A percentile compares a stretch with the other conserved stretches of the same genome.
phyloP scores from a whole-genome alignment of 1,284 basidiomycete species.

The Ceratobasidium sp. region DNA sequence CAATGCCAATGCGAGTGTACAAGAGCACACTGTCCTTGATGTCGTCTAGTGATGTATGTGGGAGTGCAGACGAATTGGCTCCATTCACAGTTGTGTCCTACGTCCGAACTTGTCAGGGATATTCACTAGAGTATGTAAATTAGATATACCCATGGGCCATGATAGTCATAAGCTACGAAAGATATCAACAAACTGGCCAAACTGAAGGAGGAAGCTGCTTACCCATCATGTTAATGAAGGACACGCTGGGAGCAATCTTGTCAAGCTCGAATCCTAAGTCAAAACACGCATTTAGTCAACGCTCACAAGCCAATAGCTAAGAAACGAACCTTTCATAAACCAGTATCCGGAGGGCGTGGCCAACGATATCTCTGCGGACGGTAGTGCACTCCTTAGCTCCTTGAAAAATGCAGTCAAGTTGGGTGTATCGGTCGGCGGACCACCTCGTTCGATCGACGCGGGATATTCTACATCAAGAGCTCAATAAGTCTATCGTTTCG shows the following conservation, averaged over 20 bases:
- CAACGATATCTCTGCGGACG: constrained; percentile 20
- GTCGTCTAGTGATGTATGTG: constrained; percentile 26
- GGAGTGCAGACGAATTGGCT: constrained; percentile 31
- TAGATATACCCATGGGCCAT: constrained; percentile 19
- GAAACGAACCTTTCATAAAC: constrained; percentile 26
- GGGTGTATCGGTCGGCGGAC: constrained; percentile 26
- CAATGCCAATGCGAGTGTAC: constrained; percentile 29
- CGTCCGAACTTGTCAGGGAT: background rate
- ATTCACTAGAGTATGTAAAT: background rate
- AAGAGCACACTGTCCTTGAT: constrained; percentile 33
- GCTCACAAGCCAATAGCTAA: background rate
- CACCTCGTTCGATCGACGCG: constrained; percentile 25
- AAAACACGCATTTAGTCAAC: background rate
- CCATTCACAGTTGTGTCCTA: constrained; percentile 28
- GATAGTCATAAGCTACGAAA: constrained; percentile 24
- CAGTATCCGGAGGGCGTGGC: constrained; percentile 28
- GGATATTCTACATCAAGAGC: constrained; percentile 6
- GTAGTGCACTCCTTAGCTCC: constrained; percentile 23
- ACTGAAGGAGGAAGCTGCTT: background rate
- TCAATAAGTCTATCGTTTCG: background rate
- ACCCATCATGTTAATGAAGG: constrained; percentile 37
- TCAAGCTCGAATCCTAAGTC: constrained; percentile 20
- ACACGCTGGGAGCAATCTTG: constrained; percentile 29
- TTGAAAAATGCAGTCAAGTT: constrained; percentile 32
- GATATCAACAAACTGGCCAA: background rate